Evolutionary conservation across 208 protist genomes (phyloP).

Genomic region (Porcisia deanei): DNA sequence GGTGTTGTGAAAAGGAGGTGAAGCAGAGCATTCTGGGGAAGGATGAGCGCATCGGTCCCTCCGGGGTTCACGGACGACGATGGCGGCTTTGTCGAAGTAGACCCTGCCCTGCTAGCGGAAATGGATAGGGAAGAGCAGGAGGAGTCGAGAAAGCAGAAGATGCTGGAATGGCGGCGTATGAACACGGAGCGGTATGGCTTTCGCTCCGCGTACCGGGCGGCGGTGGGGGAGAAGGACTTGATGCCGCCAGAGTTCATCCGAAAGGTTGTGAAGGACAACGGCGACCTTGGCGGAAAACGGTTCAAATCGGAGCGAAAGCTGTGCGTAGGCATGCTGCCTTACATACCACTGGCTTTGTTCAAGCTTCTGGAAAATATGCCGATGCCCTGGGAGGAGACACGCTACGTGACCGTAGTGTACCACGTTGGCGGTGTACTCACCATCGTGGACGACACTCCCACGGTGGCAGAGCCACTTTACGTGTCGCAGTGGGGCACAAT

Average conservation of each 20-base stretch:
- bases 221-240: conserved; percentile 65
- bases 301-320: conserved; percentile 99
- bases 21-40: background rate
- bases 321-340: conserved; percentile 99
- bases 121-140: conserved; percentile 44
- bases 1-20: background rate
- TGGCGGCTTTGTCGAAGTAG: conserved; percentile 19
- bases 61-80: conserved; percentile 34
- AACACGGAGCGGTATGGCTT: conserved; percentile 80
- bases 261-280: conserved; percentile 99
- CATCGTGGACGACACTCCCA: conserved; percentile 99
- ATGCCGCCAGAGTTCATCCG: conserved; percentile 99
- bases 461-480: conserved; percentile 99
- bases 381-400: conserved; percentile 98
- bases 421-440: conserved; percentile 99
- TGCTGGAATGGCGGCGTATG: conserved; percentile 65
- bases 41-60: conserved; percentile 11
- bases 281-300: conserved; percentile 98
- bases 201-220: conserved; percentile 65
- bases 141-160: conserved; percentile 40
- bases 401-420: conserved; percentile 99
- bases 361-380: conserved; percentile 99
- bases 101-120: conserved; percentile 33
- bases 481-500: conserved; percentile 99
- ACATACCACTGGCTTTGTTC: conserved; percentile 99